Evolutionary conservation across 1,284 basidiomycete species (phyloP).

Genomic region (Peniophora sp.): DNA sequence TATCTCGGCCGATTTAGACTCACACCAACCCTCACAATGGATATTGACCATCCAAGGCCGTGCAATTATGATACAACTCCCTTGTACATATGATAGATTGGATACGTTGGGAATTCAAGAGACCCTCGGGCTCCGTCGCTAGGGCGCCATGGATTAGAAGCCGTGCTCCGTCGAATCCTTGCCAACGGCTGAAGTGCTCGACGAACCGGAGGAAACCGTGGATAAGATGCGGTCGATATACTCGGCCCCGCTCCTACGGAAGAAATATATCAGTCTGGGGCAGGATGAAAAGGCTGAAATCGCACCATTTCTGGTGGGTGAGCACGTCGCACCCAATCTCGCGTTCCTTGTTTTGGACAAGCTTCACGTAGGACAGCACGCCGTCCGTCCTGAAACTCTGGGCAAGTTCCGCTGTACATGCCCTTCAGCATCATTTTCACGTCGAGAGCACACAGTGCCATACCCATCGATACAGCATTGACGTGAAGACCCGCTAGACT

Average conservation of each 20-base stretch:
- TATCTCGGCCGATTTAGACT: no score
- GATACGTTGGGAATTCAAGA: no score
- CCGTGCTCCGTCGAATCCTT: slow-evolving; percentile 82
- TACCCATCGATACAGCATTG: slow-evolving; percentile 75
- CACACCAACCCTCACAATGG: no score
- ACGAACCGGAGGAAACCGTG: slow-evolving; percentile 75
- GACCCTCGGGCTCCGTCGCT: no score
- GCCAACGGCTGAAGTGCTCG: slow-evolving; percentile 74
- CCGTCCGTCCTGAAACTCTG: slow-evolving; percentile 73
- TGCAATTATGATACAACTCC: no score
- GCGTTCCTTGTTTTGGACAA: slow-evolving; percentile 82
- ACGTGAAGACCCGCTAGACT: slow-evolving; percentile 86
- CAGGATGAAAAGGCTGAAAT: neutral
- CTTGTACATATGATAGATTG: no score
- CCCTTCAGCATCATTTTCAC: no score
- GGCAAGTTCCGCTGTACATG: slow-evolving; percentile 62
- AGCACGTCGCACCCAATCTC: slow-evolving; percentile 90
- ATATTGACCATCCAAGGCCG: no score
- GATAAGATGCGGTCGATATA: slow-evolving; percentile 78
- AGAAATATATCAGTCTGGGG: neutral
- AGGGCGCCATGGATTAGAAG: slow-evolving; percentile 36
- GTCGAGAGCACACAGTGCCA: neutral
- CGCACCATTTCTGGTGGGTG: slow-evolving; percentile 83
- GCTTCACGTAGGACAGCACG: slow-evolving; percentile 82
- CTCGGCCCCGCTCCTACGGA: slow-evolving; percentile 71